Evolutionary conservation across 805 yeast species (phyloP).

Genomic region (Lachancea mirantina): DNA sequence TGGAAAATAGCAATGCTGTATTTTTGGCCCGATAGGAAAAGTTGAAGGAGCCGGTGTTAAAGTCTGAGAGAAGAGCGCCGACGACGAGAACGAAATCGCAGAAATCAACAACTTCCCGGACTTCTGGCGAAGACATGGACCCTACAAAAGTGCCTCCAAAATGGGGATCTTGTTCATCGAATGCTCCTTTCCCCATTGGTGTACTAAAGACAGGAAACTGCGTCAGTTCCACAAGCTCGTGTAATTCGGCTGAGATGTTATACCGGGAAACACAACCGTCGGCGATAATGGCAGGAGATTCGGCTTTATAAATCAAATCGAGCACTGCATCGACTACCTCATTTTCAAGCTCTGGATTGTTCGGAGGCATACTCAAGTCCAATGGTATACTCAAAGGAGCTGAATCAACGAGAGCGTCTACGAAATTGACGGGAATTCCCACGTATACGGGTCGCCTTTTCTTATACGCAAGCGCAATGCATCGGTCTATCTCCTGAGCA

Average conservation of each 20-base stretch:
- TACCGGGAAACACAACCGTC: conserved; percentile 61
- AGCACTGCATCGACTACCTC: conserved; percentile 40
- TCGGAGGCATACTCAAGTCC: conserved; percentile 16
- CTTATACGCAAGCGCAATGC: conserved; percentile 38
- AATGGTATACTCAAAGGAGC: conserved; percentile 32
- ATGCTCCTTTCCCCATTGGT: conserved; percentile 52
- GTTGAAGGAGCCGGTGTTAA: conserved; percentile 51
- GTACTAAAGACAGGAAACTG: conserved; percentile 48
- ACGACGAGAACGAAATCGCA: conserved; percentile 59
- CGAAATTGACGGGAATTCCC: conserved; percentile 59
- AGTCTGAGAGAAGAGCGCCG: conserved; percentile 55
- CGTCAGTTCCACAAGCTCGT: conserved; percentile 39
- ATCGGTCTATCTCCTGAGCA: conserved; percentile 41
- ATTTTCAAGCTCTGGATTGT: conserved; percentile 26
- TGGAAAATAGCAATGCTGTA: conserved; percentile 49
- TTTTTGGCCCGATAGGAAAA: conserved; percentile 48
- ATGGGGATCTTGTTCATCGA: conserved; percentile 50
- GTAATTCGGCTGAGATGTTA: conserved; percentile 34
- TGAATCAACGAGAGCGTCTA: conserved; percentile 35
- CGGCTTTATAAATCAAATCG: conserved; percentile 39
- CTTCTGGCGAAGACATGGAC: conserved; percentile 40
- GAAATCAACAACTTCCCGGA: conserved; percentile 39
- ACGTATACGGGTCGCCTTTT: conserved; percentile 67
- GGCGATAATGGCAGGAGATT: conserved; percentile 51
- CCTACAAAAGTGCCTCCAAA: conserved; percentile 67